Evolutionary conservation across 805 yeast species (phyloP).

Genomic region (Yamadazyma philogaea): DNA sequence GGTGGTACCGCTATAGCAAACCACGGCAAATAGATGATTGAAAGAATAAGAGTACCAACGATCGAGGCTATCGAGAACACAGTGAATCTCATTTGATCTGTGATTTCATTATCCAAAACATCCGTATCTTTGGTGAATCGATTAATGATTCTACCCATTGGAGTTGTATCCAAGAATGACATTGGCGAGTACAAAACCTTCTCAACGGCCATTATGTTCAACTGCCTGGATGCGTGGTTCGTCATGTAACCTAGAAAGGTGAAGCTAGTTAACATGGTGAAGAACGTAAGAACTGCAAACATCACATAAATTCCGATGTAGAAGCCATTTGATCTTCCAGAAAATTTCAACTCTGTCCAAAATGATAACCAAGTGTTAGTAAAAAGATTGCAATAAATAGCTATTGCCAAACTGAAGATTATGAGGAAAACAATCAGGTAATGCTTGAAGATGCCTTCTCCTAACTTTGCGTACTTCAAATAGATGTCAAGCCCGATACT

Average conservation of each 20-base stretch:
- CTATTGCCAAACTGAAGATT: slow-evolving; percentile 19
- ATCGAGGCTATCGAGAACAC: slow-evolving; percentile 52
- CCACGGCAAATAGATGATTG: slow-evolving; percentile 39
- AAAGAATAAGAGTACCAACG: slow-evolving; percentile 48
- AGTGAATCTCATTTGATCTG: slow-evolving; percentile 64
- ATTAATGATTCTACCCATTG: slow-evolving; percentile 82
- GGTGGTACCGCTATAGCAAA: slow-evolving; percentile 38
- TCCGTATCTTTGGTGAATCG: slow-evolving; percentile 88
- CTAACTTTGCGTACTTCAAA: slow-evolving; percentile 47
- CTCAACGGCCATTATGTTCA: slow-evolving; percentile 61
- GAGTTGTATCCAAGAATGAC: slow-evolving; percentile 81
- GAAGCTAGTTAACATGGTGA: slow-evolving; percentile 43
- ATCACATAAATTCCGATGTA: slow-evolving; percentile 75
- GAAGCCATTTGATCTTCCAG: slow-evolving; percentile 44
- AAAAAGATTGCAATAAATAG: slow-evolving; percentile 52
- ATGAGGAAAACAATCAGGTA: slow-evolving; percentile 23
- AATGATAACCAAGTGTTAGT: slow-evolving; percentile 79
- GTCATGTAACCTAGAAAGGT: slow-evolving; percentile 47
- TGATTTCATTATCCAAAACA: slow-evolving; percentile 73
- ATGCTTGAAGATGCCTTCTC: slow-evolving; percentile 47
- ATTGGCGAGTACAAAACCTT: slow-evolving; percentile 73
- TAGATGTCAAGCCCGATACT: slow-evolving; percentile 50
- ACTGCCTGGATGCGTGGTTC: slow-evolving; percentile 50
- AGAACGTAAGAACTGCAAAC: slow-evolving; percentile 49
- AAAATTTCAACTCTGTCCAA: slow-evolving; percentile 65